Evolutionary conservation across 2,329 filamentous ascomycete genomes (phyloP), one percentile per base, ranked within the genome.

Genomic region (Aotearoamyces nothofagi): DNA sequence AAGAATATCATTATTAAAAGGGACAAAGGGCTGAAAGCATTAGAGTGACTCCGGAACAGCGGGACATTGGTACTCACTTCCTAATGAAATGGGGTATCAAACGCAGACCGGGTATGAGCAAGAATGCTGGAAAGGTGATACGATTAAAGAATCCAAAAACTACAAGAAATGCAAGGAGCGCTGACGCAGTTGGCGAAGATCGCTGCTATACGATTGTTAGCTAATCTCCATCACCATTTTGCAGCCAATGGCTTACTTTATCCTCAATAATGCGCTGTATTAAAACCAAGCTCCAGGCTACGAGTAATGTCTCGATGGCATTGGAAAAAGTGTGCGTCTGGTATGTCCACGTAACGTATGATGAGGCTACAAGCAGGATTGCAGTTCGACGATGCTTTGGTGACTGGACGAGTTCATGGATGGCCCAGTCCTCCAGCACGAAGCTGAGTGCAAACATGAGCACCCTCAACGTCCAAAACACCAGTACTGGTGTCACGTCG

Each of bases 241-340:
- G 13, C 5, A 8, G 8, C 23, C 23, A 19, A n/a, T 11, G 7
- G 53, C 67, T 25, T 61, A 90, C 83, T 57, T 77, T 79, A 45
- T 78, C 72, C 40, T 78, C 74, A 25, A 78, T 63, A 41, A 96
- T 90, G 49, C 87, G 76, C 53, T 81, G 74, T 36, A 94, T 86
- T 51, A 98, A 58, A 26, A 96, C 86, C 52, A 98, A 57, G 46
- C 80, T 86, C 90, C 90, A 98, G 30, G 82, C 70, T 29, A 98
- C 84, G 28, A 87, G 67, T 42, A 98, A 61, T 3, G 90, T 96
- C 59, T 98, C 90, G 40, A 96, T 69, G 36, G 87, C 92, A 56
- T 98, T 98, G 38, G 87, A 96, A 53, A 98, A 96, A 9, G 90
- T 96, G 55, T 98, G 90, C 11, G 83, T 90, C 56, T 98, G 90